Conservation (phyloP, 257 asterid genomes). For the Verbena officinalis region DNA sequence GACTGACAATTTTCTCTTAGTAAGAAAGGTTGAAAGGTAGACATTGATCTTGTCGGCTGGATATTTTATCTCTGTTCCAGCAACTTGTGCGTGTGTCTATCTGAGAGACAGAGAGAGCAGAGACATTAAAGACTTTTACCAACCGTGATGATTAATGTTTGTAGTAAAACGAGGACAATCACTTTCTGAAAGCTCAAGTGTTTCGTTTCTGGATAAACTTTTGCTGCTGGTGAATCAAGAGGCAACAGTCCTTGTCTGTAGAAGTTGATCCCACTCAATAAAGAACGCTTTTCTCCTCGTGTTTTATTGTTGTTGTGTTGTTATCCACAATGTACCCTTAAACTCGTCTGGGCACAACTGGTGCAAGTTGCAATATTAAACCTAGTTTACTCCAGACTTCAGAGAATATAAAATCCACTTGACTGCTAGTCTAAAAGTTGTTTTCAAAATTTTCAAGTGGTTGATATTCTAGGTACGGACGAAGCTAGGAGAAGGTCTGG, state of each 20-base stretch:
- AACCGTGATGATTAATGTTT: not conserved
- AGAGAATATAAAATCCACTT: not conserved
- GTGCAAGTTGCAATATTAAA: constrained; percentile 21
- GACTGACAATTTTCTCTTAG: too few species aligned
- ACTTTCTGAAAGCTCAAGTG: constrained; percentile 13
- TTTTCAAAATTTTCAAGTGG: too few species aligned
- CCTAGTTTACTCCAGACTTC: constrained; percentile 1
- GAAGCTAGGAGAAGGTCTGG: too few species aligned
- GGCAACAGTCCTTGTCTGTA: not conserved
- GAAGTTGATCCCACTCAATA: not conserved
- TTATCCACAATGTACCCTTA: not conserved
- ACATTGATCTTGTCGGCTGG: too few species aligned
- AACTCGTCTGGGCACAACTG: not conserved
- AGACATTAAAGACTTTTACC: not conserved
- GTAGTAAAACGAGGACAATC: not conserved
- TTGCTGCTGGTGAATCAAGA: not conserved
- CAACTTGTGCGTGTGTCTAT: constrained; percentile 4
- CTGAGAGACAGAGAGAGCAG: not conserved
- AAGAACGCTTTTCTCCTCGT: not conserved
- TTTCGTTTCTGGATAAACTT: constrained; percentile 2
- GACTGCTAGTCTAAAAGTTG: too few species aligned
- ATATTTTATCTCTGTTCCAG: constrained; percentile 7
- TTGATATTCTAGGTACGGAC: too few species aligned
- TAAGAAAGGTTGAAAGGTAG: too few species aligned
- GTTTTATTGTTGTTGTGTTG: not conserved